Percentiles rank a stretch among this genome's conserved stretches.
phyloP scores from a whole-genome alignment of 2,329 filamentous ascomycete species.

The Ophiostoma piceae region DNA sequence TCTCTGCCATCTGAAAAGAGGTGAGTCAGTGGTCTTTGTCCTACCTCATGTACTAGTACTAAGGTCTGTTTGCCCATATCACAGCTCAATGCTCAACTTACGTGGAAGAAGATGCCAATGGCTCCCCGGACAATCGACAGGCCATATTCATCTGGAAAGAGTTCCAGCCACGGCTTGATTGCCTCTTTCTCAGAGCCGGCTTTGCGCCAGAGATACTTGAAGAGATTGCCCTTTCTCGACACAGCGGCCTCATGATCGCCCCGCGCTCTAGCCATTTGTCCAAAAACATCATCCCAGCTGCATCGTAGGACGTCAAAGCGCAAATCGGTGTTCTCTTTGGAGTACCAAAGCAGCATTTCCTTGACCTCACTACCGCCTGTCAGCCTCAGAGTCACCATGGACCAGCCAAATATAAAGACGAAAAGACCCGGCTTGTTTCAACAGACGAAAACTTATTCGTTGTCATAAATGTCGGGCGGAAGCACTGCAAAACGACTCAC shows the following conservation, averaged over 20 bases:
- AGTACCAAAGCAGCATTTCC: neutral
- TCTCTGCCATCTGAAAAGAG: slow-evolving; percentile 17
- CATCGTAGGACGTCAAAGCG: slow-evolving; percentile 19
- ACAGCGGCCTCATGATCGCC: slow-evolving; percentile 16
- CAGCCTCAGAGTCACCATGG: neutral
- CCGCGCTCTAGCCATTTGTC: slow-evolving; percentile 18
- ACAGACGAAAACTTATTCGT: neutral
- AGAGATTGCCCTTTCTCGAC: slow-evolving; percentile 10
- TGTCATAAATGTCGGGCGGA: neutral
- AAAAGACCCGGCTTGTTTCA: neutral
- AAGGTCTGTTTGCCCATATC: neutral
- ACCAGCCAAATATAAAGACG: neutral
- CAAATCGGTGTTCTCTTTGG: slow-evolving; percentile 8
- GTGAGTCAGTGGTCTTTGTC: neutral
- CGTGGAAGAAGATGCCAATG: slow-evolving; percentile 21
- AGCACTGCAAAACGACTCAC: neutral
- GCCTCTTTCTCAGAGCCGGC: slow-evolving; percentile 18
- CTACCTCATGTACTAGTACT: neutral
- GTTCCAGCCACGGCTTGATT: slow-evolving; percentile 21
- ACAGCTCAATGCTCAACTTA: slow-evolving; percentile 2
- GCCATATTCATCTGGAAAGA: slow-evolving; percentile 23
- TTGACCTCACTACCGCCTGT: neutral
- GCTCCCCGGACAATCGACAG: slow-evolving; percentile 20
- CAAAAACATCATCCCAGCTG: slow-evolving; percentile 22
- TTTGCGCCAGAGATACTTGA: slow-evolving; percentile 22